phyloP scores from a whole-genome alignment of 352 stramenopile species.

The Aphanomyces euteiches region DNA sequence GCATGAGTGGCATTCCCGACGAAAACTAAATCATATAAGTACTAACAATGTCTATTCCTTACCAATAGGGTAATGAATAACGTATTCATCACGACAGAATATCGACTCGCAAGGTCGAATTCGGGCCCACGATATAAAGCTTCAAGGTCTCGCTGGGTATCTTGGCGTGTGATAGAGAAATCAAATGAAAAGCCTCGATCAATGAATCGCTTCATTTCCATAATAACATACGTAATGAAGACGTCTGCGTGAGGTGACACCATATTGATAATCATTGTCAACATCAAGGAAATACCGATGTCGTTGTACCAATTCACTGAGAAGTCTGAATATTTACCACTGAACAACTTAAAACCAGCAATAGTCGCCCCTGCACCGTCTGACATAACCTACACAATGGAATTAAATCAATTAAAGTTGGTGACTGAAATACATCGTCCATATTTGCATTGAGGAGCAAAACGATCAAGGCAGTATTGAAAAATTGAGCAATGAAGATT shows the following conservation, averaged over 20 bases:
- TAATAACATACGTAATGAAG: conserved; percentile 49
- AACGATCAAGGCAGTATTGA: conserved; percentile 73
- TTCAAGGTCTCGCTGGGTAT: conserved; percentile 79
- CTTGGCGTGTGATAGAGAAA: conserved; percentile 59
- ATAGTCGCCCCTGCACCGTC: background rate
- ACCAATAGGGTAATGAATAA: conserved; percentile 82
- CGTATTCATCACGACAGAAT: conserved; percentile 69
- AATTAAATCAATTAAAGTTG: background rate
- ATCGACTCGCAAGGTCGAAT: conserved; percentile 68
- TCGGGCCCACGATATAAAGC: conserved; percentile 67
- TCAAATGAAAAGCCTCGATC: conserved; percentile 68
- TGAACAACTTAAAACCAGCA: conserved; percentile 37
- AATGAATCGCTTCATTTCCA: conserved; percentile 49
- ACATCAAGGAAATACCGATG: conserved; percentile 71
- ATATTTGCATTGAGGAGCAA: conserved; percentile 79
- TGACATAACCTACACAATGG: conserved; percentile 12
- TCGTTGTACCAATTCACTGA: conserved; percentile 72
- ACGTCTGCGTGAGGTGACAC: conserved; percentile 64
- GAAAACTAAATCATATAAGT: conserved; percentile 50
- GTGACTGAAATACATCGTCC: conserved; percentile 45
- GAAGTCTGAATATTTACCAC: conserved; percentile 77
- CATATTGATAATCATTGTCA: conserved; percentile 81
- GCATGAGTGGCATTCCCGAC: conserved; percentile 71
- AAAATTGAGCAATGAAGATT: conserved; percentile 76
- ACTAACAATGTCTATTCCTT: conserved; percentile 20